These are phyloP conservation scores for Persicaria maculosa DNA, from an alignment of 148 eudicot genomes.

Conservation along the genomic window DNA sequence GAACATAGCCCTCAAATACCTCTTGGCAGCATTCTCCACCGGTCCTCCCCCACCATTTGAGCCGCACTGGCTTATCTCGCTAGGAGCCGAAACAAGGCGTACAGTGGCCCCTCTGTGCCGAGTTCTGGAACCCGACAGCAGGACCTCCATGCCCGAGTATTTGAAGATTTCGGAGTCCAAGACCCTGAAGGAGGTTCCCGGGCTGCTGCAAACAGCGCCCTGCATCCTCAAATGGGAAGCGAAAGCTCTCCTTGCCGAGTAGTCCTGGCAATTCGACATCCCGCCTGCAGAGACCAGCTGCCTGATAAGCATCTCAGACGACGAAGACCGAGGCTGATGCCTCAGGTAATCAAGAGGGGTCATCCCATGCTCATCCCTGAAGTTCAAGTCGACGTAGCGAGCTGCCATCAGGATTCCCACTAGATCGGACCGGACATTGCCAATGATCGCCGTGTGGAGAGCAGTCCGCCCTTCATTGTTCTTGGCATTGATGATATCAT, in stretches of 20 bases:
- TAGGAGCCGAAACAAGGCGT: constrained; percentile 28
- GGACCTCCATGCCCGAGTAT: constrained; percentile 37
- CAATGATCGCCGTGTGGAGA: constrained; percentile 70
- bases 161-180: constrained; percentile 62
- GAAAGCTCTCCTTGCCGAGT: constrained; percentile 54
- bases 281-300: constrained; percentile 92
- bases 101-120: constrained; percentile 13
- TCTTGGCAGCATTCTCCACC: constrained; percentile 33
- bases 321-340: constrained; percentile 55
- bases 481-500: constrained; percentile 51
- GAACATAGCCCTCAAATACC: constrained; percentile 47
- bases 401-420: constrained; percentile 61
- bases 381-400: constrained; percentile 47
- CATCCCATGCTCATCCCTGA: constrained; percentile 60
- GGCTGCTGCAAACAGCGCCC: constrained; percentile 54
- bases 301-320: constrained; percentile 60
- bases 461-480: constrained; percentile 65
- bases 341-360: constrained; percentile 89
- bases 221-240: constrained; percentile 76
- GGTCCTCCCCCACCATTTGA: constrained; percentile 24
- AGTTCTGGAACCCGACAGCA: constrained; percentile 14
- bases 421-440: constrained; percentile 60
- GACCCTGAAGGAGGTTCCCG: constrained; percentile 75
- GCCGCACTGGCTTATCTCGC: constrained; percentile 26
- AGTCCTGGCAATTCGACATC: constrained; percentile 57